Conservation (phyloP, 441 rosid species). For the Viola pubescens region DNA sequence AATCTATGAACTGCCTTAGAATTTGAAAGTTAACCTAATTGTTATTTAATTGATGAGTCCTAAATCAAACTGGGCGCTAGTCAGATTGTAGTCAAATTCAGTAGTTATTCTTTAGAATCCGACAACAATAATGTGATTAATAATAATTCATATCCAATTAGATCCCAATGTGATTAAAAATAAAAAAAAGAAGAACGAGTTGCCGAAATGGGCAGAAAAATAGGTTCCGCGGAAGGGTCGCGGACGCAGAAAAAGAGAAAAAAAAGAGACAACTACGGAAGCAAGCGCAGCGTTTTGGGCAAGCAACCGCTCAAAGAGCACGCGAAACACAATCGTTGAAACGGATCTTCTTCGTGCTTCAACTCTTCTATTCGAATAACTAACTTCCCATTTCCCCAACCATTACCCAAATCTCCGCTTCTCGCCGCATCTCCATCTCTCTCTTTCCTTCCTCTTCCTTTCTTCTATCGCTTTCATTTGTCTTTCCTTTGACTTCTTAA, state of each 20-base stretch:
- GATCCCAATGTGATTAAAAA: no score
- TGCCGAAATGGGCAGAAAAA: no score
- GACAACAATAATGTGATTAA: no score
- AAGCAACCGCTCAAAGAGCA: background rate
- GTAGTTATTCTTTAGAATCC: no score
- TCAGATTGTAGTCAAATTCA: no score
- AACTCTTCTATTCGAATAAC: background rate
- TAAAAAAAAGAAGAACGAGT: no score
- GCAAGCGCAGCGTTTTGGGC: conserved; percentile 2
- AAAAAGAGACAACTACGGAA: background rate
- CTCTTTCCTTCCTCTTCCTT: background rate
- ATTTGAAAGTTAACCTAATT: no score
- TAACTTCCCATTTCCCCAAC: background rate
- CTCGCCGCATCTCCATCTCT: background rate
- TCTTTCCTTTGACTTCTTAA: background rate
- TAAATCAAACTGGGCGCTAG: no score
- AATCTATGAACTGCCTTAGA: no score
- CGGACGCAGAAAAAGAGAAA: conserved; percentile 3
- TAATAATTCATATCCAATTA: no score
- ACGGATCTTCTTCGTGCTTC: background rate
- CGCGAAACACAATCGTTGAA: background rate
- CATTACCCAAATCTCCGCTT: background rate
- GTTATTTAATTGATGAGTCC: no score
- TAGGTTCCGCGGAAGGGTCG: background rate
- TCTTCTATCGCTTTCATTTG: background rate